Conservation (phyloP, 1,139 yeast species). For the Candida dubliniensis region DNA sequence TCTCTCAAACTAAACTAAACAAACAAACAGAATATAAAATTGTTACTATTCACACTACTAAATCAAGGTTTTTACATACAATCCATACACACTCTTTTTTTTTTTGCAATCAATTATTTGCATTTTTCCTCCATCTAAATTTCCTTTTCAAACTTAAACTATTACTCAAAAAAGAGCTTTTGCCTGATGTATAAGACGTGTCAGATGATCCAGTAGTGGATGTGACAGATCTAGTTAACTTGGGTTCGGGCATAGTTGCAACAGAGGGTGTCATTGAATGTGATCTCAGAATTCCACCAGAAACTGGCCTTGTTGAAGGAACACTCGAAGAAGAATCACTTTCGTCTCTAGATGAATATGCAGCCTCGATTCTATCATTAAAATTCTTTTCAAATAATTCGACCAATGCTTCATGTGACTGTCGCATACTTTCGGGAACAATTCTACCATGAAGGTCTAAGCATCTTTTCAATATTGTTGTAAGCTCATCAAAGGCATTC, state of each 20-base stretch:
- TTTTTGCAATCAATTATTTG: background rate
- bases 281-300: conserved; percentile 4
- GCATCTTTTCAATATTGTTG: conserved; percentile 64
- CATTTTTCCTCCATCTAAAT: conserved; percentile 4
- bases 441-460: conserved; percentile 67
- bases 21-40: background rate
- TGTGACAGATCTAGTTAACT: conserved; percentile 1
- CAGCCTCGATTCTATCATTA: conserved; percentile 26
- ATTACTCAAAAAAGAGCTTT: conserved; percentile 3
- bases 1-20: background rate
- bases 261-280: conserved; percentile 1
- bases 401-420: conserved; percentile 68
- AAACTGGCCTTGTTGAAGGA: conserved; percentile 2
- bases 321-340: background rate
- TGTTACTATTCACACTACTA: background rate
- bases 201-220: conserved; percentile 3
- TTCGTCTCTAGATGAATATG: conserved; percentile 3
- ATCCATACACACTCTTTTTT: background rate
- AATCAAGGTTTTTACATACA: no score
- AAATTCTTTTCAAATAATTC: conserved; percentile 69
- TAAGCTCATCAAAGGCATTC: conserved; percentile 68
- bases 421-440: conserved; percentile 54
- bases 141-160: conserved; percentile 3
- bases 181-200: conserved; percentile 3
- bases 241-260: conserved; percentile 3